Percentiles rank a stretch among this genome's conserved stretches.
Conservation (phyloP, 441 rosid genomes). For the Gossypium trilobum region DNA sequence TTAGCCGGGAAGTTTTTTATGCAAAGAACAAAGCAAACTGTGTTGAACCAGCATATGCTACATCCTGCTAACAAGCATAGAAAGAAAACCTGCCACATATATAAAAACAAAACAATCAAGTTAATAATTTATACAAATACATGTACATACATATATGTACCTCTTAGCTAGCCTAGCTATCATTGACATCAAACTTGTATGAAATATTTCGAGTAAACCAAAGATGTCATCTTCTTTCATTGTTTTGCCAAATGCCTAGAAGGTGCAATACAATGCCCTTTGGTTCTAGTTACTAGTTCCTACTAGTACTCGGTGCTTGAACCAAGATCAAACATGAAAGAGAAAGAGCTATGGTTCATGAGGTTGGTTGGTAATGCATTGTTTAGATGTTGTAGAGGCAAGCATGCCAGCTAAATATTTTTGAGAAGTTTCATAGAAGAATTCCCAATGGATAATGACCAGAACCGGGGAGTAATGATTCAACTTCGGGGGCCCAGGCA, state of each 20-base stretch:
- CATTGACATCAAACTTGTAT: not conserved
- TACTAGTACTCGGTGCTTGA: no score
- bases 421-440: not conserved
- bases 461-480: not conserved
- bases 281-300: no score
- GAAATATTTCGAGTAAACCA: not conserved
- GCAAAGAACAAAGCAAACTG: slow-evolving; percentile 88
- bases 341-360: not conserved
- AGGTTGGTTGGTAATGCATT: not conserved
- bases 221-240: no score
- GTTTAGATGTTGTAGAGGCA: not conserved
- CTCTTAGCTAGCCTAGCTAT: not conserved
- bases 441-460: not conserved
- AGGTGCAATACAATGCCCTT: no score
- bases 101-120: not conserved
- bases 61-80: slow-evolving; percentile 78
- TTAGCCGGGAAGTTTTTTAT: slow-evolving; percentile 68
- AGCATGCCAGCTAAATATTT: not conserved
- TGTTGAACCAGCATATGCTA: slow-evolving; percentile 97
- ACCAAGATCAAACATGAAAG: not conserved
- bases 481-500: not conserved
- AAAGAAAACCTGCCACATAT: slow-evolving; percentile 53
- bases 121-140: not conserved
- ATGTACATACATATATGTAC: not conserved
- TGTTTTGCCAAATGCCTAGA: no score